Conservation (phyloP, 2,329 filamentous ascomycete genomes). For the Karstenula rhodostoma region DNA sequence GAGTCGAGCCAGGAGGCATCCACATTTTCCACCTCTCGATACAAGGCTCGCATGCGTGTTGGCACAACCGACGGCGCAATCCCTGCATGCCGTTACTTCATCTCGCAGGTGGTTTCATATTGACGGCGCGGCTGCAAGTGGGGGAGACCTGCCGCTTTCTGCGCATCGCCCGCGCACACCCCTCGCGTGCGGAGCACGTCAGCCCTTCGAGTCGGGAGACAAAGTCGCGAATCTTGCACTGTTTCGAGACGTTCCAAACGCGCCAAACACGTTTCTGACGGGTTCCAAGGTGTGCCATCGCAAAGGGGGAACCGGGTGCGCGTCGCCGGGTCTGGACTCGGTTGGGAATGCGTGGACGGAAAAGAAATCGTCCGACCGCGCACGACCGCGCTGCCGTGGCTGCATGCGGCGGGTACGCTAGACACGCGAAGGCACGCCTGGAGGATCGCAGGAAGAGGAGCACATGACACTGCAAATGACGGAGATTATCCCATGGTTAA, state of each 20-base stretch:
- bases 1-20: neutral
- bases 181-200: neutral
- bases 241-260: constrained; percentile 1
- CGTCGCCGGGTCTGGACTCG: neutral
- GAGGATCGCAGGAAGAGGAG: neutral
- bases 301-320: neutral
- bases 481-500: neutral
- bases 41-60: no score
- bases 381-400: neutral
- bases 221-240: neutral
- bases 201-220: neutral
- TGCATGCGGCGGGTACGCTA: neutral
- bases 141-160: neutral
- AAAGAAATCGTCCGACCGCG: neutral
- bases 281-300: neutral
- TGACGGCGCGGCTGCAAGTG: neutral
- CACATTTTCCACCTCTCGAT: neutral
- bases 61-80: neutral
- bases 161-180: neutral
- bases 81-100: constrained; percentile 5
- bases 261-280: constrained; percentile 1
- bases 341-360: neutral
- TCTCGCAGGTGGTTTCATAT: constrained; percentile 2
- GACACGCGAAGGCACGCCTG: neutral
- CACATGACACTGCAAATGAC: neutral